phyloP scores from a whole-genome alignment of 2,329 filamentous ascomycete genomes.

The Triangularia setosa region DNA sequence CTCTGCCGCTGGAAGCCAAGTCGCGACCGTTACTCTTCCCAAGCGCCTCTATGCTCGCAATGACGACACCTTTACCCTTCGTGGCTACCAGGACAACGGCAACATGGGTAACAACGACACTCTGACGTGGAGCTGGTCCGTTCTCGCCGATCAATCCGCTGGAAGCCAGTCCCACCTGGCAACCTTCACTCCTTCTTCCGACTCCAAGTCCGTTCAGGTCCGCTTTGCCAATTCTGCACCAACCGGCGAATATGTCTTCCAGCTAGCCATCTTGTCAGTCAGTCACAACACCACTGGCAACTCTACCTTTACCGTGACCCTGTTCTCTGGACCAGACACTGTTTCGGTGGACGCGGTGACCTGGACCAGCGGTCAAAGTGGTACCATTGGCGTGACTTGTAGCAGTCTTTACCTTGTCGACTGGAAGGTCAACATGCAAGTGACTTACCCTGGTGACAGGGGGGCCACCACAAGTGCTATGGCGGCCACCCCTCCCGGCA shows the following conservation, averaged over 20 bases:
- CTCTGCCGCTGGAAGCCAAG: neutral
- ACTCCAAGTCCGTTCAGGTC: constrained; percentile 9
- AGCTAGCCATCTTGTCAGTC: constrained; percentile 12
- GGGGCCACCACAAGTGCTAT: constrained; percentile 10
- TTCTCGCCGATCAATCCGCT: constrained; percentile 6
- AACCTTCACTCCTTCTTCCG: constrained; percentile 12
- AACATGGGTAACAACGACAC: constrained; percentile 2
- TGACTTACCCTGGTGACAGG: constrained; percentile 16
- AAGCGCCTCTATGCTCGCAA: constrained; percentile 9
- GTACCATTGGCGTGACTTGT: constrained; percentile 16
- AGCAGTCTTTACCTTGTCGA: constrained; percentile 15
- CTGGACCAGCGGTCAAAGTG: constrained; percentile 15
- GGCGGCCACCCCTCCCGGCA: constrained; percentile 16
- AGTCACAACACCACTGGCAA: constrained; percentile 11
- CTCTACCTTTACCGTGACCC: constrained; percentile 8
- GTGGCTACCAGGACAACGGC: constrained; percentile 14
- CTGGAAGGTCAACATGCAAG: constrained; percentile 13
- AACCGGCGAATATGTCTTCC: constrained; percentile 13
- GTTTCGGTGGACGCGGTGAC: constrained; percentile 8
- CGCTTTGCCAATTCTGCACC: constrained; percentile 11
- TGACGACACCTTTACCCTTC: constrained; percentile 17
- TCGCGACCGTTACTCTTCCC: neutral
- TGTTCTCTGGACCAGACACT: constrained; percentile 16
- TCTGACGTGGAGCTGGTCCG: constrained; percentile 14
- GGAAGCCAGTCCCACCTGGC: constrained; percentile 14